Percentiles rank a stretch among this genome's conserved stretches.
Conservation (phyloP, 805 yeast genomes). For the Monosporozyma yasuniensis region DNA sequence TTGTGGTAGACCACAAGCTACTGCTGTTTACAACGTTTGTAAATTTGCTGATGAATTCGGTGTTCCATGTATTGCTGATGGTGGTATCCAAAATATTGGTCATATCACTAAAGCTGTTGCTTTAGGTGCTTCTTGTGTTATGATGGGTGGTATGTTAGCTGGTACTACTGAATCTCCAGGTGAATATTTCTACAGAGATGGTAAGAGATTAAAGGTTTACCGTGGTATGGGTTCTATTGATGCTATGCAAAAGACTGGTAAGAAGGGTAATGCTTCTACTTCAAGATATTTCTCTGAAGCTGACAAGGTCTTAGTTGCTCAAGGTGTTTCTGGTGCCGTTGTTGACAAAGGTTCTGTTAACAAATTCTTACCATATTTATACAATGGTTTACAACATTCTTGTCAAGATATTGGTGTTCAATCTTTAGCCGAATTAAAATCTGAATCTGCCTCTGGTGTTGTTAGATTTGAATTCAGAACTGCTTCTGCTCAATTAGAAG, state of each 20-base stretch:
- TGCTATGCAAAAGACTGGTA: slow-evolving; percentile 90
- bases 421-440: slow-evolving; percentile 56
- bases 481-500: slow-evolving; percentile 97
- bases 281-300: slow-evolving; percentile 96
- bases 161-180: slow-evolving; percentile 99
- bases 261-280: slow-evolving; percentile 91
- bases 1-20: slow-evolving; percentile 99
- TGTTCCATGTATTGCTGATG: slow-evolving; percentile 98
- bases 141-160: slow-evolving; percentile 99
- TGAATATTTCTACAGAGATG: slow-evolving; percentile 94
- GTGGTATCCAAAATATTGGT: slow-evolving; percentile 98
- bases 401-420: slow-evolving; percentile 93
- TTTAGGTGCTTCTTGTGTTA: slow-evolving; percentile 91
- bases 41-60: slow-evolving; percentile 93
- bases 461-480: slow-evolving; percentile 96
- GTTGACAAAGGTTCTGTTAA: slow-evolving; percentile 92
- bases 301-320: slow-evolving; percentile 94
- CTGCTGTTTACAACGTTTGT: slow-evolving; percentile 91
- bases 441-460: slow-evolving; percentile 52
- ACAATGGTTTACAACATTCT: slow-evolving; percentile 95
- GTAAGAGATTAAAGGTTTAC: slow-evolving; percentile 92
- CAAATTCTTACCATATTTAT: slow-evolving; percentile 89
- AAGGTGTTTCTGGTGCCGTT: slow-evolving; percentile 96
- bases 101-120: slow-evolving; percentile 96
- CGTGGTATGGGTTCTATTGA: slow-evolving; percentile 99